Evolutionary conservation across 768 basidiomycete genomes (phyloP).

Genomic region (Clathrus columnatus): DNA sequence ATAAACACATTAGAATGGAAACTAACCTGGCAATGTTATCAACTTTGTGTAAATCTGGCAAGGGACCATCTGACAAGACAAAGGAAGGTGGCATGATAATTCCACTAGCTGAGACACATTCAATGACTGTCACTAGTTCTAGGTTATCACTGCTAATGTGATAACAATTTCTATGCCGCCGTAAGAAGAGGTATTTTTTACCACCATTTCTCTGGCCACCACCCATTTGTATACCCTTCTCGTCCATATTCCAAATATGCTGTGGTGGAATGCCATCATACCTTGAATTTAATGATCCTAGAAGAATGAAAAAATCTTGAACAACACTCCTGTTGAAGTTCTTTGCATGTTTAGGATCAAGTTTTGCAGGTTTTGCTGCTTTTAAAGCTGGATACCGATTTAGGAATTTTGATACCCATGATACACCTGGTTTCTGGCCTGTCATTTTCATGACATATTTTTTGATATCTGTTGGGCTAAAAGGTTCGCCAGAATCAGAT

Average conservation of each 20-base stretch:
- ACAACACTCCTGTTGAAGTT: conserved; percentile 2
- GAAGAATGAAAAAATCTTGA: not conserved
- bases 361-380: not conserved
- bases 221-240: conserved; percentile 20
- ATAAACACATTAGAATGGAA: too few species aligned
- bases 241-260: conserved; percentile 21
- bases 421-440: too few species aligned
- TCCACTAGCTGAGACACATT: conserved; percentile 35
- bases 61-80: too few species aligned
- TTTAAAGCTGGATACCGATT: too few species aligned
- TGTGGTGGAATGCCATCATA: conserved; percentile 8
- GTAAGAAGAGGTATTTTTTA: conserved; percentile 14
- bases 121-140: conserved; percentile 40
- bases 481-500: too few species aligned
- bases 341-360: conserved; percentile 9
- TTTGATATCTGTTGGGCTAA: too few species aligned
- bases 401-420: too few species aligned
- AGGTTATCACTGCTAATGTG: conserved; percentile 24
- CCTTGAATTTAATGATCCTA: not conserved
- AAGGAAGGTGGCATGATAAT: conserved; percentile 26
- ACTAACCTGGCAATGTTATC: too few species aligned
- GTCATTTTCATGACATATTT: too few species aligned
- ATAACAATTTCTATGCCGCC: conserved; percentile 16
- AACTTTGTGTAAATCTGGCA: too few species aligned
- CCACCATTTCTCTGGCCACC: conserved; percentile 12